Evolutionary conservation across 2,329 filamentous ascomycete genomes (phyloP).

Genomic region (Aspergillus fijiensis): DNA sequence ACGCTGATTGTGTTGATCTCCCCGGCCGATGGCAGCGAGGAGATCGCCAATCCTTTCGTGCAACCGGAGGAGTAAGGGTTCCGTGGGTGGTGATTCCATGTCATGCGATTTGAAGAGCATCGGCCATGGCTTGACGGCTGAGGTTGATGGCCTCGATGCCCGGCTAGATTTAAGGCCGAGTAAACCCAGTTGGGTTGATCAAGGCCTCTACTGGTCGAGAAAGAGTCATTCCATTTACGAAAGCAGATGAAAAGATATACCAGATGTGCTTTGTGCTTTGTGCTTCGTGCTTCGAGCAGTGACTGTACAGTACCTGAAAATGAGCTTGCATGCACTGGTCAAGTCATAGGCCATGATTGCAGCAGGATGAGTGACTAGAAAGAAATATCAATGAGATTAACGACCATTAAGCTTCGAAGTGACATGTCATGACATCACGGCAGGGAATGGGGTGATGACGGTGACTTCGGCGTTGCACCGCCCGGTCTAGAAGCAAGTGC

Average conservation of each 20-base stretch:
- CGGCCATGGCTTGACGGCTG: not conserved
- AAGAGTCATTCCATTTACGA: not conserved
- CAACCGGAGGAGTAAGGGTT: conserved; percentile 63
- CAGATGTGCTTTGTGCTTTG: not conserved
- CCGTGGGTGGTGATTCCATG: not conserved
- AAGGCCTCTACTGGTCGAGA: not conserved
- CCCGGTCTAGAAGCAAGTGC: not conserved
- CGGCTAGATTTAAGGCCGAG: not conserved
- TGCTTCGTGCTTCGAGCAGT: not conserved
- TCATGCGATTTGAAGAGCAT: not conserved
- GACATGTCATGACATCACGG: not conserved
- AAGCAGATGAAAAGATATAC: conserved; percentile 3
- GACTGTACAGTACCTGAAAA: not conserved
- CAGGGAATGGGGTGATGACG: not conserved
- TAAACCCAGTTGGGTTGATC: no score
- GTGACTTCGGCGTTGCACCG: not conserved
- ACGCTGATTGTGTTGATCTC: conserved; percentile 91
- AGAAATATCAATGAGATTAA: not conserved
- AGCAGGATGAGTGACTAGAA: not conserved
- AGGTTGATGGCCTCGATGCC: not conserved
- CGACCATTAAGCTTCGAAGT: not conserved
- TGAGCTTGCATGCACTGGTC: not conserved
- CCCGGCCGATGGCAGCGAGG: conserved; percentile 89
- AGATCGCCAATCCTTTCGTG: conserved; percentile 91
- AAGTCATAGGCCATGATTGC: not conserved